A percentile compares a stretch with the other conserved stretches of the same genome.
Evolutionary conservation across 2,329 filamentous ascomycete genomes (phyloP).

Genomic region (Alternaria angustiovoidea): DNA sequence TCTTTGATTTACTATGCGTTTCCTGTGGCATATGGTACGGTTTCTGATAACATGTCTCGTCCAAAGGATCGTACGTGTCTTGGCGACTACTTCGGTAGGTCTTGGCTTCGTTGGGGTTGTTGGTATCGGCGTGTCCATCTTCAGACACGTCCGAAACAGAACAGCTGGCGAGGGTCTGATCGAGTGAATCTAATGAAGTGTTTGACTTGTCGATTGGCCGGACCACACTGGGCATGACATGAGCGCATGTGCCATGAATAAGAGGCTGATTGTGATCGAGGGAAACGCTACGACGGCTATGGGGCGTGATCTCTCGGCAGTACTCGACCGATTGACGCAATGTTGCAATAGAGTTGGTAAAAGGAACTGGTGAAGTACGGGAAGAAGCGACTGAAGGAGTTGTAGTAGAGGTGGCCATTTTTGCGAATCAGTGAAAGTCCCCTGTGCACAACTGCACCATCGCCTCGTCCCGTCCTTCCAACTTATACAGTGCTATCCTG

Average conservation of each 20-base stretch:
- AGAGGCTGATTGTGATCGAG: neutral
- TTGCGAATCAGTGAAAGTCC: neutral
- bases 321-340: neutral
- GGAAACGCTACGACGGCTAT: neutral
- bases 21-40: neutral
- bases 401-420: neutral
- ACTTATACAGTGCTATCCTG: slow-evolving; percentile 1
- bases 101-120: neutral
- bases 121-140: neutral
- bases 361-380: neutral
- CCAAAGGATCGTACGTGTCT: neutral
- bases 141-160: neutral
- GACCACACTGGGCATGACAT: neutral
- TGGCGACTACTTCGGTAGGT: neutral
- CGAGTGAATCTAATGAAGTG: neutral
- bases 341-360: neutral
- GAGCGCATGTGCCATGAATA: neutral
- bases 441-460: neutral
- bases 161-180: neutral
- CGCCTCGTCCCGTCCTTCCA: neutral
- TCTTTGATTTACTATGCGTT: too few species aligned
- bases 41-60: neutral
- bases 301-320: neutral
- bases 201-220: neutral
- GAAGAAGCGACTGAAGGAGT: neutral